Percentiles rank a stretch among this genome's conserved stretches.
Conservation (phyloP, 176 grass and related monocot species). For the Hyparrhenia diplandra region DNA sequence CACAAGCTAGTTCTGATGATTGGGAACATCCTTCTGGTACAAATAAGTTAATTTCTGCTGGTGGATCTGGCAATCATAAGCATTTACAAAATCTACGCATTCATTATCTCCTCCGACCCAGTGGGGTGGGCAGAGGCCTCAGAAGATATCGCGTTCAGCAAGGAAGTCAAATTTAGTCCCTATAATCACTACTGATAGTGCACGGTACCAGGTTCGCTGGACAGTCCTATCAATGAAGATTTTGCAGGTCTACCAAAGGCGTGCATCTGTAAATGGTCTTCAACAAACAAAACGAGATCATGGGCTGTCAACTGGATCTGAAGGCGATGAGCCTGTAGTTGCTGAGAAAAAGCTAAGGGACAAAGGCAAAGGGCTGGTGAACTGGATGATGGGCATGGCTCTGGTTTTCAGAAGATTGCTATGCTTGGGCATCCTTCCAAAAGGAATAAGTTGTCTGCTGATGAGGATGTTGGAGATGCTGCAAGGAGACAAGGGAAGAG, state of each 20-base stretch:
- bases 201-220: slow-evolving; percentile 40
- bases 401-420: slow-evolving; percentile 66
- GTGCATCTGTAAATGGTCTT: slow-evolving; percentile 39
- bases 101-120: slow-evolving; percentile 72
- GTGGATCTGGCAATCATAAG: slow-evolving; percentile 61
- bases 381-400: slow-evolving; percentile 49
- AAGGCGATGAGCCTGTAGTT: slow-evolving; percentile 58
- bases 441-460: slow-evolving; percentile 66
- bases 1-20: slow-evolving; percentile 55
- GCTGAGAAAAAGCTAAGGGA: slow-evolving; percentile 72
- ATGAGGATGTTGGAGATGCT: slow-evolving; percentile 70
- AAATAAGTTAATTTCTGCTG: slow-evolving; percentile 64
- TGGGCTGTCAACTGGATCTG: slow-evolving; percentile 48
- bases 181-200: slow-evolving; percentile 49
- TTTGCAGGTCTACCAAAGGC: slow-evolving; percentile 30
- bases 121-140: slow-evolving; percentile 91
- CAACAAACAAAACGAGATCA: slow-evolving; percentile 58
- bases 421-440: slow-evolving; percentile 69
- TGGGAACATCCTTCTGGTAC: slow-evolving; percentile 61
- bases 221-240: slow-evolving; percentile 51
- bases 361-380: slow-evolving; percentile 66
- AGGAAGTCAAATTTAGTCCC: slow-evolving; percentile 82
- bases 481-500: slow-evolving; percentile 56
- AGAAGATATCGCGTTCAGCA: slow-evolving; percentile 77
- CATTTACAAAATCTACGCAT: slow-evolving; percentile 50